A percentile compares a stretch with the other conserved stretches of the same genome.
Conservation (phyloP, 1,284 basidiomycete genomes). For the Leccinum brunneo-olivaceum region DNA sequence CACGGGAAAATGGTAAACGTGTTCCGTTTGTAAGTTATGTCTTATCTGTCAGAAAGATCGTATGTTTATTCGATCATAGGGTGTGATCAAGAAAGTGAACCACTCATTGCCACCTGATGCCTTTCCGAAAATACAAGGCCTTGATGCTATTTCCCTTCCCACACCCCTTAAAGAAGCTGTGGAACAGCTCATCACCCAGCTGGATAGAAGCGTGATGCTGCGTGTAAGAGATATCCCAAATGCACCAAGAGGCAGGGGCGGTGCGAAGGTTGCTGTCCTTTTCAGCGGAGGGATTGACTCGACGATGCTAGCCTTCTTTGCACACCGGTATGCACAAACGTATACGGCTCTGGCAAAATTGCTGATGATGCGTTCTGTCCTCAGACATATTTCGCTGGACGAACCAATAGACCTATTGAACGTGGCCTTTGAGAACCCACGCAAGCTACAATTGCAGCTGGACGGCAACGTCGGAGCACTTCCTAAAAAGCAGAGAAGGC, state of each 20-base stretch:
- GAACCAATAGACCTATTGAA: constrained; percentile 94
- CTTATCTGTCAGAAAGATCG: neutral
- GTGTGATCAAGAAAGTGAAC: constrained; percentile 42
- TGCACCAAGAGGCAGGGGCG: constrained; percentile 29
- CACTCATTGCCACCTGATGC: constrained; percentile 40
- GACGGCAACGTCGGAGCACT: constrained; percentile 42
- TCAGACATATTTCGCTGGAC: constrained; percentile 59
- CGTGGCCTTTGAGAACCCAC: constrained; percentile 93
- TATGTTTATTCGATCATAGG: constrained; percentile 31
- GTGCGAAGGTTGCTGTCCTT: constrained; percentile 74
- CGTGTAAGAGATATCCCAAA: constrained; percentile 53
- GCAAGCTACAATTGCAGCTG: constrained; percentile 48
- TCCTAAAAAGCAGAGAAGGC: constrained; percentile 39
- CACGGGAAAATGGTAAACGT: constrained; percentile 13
- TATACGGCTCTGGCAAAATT: neutral
- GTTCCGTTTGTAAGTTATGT: constrained; percentile 26
- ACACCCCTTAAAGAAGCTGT: constrained; percentile 39
- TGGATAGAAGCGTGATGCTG: constrained; percentile 56
- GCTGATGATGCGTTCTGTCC: constrained; percentile 15
- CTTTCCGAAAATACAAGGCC: constrained; percentile 30
- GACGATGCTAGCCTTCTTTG: constrained; percentile 75
- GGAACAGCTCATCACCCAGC: constrained; percentile 45
- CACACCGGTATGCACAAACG: constrained; percentile 50
- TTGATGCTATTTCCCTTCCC: constrained; percentile 41
- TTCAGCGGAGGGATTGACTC: constrained; percentile 98